Percentiles rank a stretch among this genome's conserved stretches.
Evolutionary conservation across 176 grass and related monocot genomes (phyloP).

Genomic region (Cocos nucifera): DNA sequence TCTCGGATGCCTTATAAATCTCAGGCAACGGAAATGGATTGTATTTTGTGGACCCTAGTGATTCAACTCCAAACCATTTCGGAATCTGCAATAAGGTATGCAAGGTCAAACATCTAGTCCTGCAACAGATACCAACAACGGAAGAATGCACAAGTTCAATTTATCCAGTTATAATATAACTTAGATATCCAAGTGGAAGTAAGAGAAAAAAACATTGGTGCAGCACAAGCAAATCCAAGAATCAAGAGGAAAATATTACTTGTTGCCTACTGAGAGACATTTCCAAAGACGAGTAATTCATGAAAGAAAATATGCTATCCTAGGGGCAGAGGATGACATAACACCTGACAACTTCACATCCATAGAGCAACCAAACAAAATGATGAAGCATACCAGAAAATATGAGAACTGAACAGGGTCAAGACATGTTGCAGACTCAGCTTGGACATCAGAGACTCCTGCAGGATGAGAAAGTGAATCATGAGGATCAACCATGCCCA

Average conservation of each 20-base stretch:
- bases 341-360: too few relatives aligned
- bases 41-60: neutral
- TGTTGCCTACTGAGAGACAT: too few relatives aligned
- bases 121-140: too few relatives aligned
- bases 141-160: too few relatives aligned
- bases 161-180: too few relatives aligned
- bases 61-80: conserved; percentile 14
- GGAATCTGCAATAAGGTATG: conserved; percentile 13
- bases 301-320: too few relatives aligned
- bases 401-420: conserved; percentile 20
- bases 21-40: conserved; percentile 24
- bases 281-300: too few relatives aligned
- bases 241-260: neutral
- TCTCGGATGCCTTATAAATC: conserved; percentile 12
- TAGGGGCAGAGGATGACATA: too few relatives aligned
- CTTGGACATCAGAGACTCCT: conserved; percentile 19
- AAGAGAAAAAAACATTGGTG: too few relatives aligned
- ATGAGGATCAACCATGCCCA: conserved; percentile 29
- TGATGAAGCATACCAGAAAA: conserved; percentile 10
- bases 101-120: too few relatives aligned
- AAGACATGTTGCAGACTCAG: conserved; percentile 17
- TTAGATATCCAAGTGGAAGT: too few relatives aligned
- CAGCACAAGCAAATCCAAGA: neutral
- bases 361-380: neutral
- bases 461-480: conserved; percentile 26